Base-by-base conservation (phyloP, 805 yeast genomes). In the Clavispora santaluciae region DNA sequence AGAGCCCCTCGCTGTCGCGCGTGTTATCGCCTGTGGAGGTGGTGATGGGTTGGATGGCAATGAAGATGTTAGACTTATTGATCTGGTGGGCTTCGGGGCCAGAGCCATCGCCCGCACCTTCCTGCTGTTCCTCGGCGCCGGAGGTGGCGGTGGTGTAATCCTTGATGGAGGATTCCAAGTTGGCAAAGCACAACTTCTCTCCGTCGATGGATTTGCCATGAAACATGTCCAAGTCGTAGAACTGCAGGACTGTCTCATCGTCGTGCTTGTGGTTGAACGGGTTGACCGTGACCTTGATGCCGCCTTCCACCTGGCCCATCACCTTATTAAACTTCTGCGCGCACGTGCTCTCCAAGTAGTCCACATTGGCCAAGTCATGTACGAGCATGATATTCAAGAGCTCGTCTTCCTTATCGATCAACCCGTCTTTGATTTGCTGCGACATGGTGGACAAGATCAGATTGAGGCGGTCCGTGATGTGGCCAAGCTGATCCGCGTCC, bases 171-270 rank as follows among this genome's bases (percentile, higher is more conserved):
- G 80, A 78, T 22, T 88, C 96, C 52, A 91, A 72, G 56, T 88
- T 90, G 4, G 97, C 98, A 53, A 78, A 73, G 30, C 95, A 84
- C 44, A 93, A 74, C 60, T 93, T 91, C 54, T 86, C 95, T 11
- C 93, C 97, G 59, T 88, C 95, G 33, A 79, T 75, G 1, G 79
- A 54, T 48, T 84, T 83, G 7, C 97, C 97, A 16, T 73, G 66
- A 57, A 89, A 87, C 50, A 86, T 60, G 46, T 83, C 83, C 53
- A 91, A 73, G 36, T 77, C 76, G 22, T 75, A 70, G 43, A 43
- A 50, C 29, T 25, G 21, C 31, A 30, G 12, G 18, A 13, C 5
- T 46, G 48, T 6, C 12, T 15, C 16, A 8, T 28, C 31, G 28
- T 52, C 59, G 23, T 54, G 60, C 59, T 58, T 63, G 43, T 62